Percentiles rank a stretch among this genome's conserved stretches.
phyloP scores from a whole-genome alignment of 2,329 filamentous ascomycete genomes.

The Acephala macrosclerotiorum region DNA sequence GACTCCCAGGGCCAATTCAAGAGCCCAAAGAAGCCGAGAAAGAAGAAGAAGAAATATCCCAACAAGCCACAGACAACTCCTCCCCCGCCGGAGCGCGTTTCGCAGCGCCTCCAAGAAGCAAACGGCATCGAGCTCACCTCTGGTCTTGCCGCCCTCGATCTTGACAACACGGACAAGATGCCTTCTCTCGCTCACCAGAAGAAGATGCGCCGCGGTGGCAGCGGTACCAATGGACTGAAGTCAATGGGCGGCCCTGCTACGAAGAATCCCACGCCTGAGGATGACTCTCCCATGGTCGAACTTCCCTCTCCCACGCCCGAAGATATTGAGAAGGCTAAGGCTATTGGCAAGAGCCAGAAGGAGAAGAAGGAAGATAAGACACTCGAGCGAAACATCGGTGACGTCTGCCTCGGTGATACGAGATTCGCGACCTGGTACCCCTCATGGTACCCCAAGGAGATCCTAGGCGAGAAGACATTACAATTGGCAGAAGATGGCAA shows the following conservation, averaged over 20 bases:
- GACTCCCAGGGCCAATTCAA: no score
- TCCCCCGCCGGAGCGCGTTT: no score
- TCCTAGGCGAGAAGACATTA: conserved; percentile 57
- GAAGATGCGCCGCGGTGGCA: no score
- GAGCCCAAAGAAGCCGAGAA: no score
- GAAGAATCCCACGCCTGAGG: not conserved
- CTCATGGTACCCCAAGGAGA: conserved; percentile 83
- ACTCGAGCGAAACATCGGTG: conserved; percentile 79
- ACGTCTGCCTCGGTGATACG: conserved; percentile 84
- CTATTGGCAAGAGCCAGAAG: not conserved
- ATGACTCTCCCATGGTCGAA: not conserved
- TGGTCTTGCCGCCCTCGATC: not conserved
- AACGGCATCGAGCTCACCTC: not conserved
- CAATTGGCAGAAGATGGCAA: conserved; percentile 18
- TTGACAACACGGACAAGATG: not conserved
- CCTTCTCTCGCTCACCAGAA: no score
- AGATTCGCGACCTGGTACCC: conserved; percentile 93
- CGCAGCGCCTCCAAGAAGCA: no score
- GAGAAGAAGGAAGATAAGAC: conserved; percentile 21
- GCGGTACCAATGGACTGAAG: not conserved
- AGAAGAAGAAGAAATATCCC: no score
- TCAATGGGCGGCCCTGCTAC: not conserved
- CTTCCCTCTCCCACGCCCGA: not conserved
- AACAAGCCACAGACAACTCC: no score
- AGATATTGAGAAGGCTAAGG: not conserved